Conservation (phyloP, 2,329 filamentous ascomycete genomes). For the Berkeleyomyces rouxiae region DNA sequence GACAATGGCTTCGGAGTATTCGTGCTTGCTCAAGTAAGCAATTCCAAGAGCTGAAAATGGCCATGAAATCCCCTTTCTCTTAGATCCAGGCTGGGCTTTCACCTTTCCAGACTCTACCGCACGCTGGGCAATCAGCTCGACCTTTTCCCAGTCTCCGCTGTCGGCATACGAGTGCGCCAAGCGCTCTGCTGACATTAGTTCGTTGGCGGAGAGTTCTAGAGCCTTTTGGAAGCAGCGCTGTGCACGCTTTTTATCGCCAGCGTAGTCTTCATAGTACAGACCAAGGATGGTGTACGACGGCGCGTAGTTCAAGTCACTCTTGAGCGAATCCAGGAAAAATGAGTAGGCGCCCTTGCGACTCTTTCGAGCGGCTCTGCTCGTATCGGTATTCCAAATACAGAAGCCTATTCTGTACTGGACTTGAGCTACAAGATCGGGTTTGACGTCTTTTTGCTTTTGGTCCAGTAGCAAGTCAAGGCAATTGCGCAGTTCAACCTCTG, state of each 20-base stretch:
- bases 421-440: slow-evolving; percentile 56
- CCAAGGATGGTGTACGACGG: slow-evolving; percentile 85
- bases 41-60: slow-evolving; percentile 86
- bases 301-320: slow-evolving; percentile 73
- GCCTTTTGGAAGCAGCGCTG: slow-evolving; percentile 93
- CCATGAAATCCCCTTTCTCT: slow-evolving; percentile 87
- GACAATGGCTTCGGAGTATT: slow-evolving; percentile 73
- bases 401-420: slow-evolving; percentile 74
- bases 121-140: slow-evolving; percentile 78
- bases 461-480: slow-evolving; percentile 50
- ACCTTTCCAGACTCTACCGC: slow-evolving; percentile 92
- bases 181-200: slow-evolving; percentile 73
- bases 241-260: slow-evolving; percentile 69
- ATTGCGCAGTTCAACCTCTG: slow-evolving; percentile 51
- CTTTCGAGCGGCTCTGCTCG: slow-evolving; percentile 57
- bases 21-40: slow-evolving; percentile 85
- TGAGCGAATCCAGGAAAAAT: slow-evolving; percentile 67
- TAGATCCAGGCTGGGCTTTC: slow-evolving; percentile 77
- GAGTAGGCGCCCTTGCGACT: slow-evolving; percentile 68
- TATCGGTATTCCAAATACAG: slow-evolving; percentile 72
- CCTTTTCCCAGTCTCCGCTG: slow-evolving; percentile 86
- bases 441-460: slow-evolving; percentile 40
- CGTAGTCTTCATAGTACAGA: slow-evolving; percentile 81
- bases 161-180: slow-evolving; percentile 77
- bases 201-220: slow-evolving; percentile 75